Percentiles rank a stretch among this genome's conserved stretches.
Conservation (phyloP, 768 basidiomycete species). For the Grammothele lineata region DNA sequence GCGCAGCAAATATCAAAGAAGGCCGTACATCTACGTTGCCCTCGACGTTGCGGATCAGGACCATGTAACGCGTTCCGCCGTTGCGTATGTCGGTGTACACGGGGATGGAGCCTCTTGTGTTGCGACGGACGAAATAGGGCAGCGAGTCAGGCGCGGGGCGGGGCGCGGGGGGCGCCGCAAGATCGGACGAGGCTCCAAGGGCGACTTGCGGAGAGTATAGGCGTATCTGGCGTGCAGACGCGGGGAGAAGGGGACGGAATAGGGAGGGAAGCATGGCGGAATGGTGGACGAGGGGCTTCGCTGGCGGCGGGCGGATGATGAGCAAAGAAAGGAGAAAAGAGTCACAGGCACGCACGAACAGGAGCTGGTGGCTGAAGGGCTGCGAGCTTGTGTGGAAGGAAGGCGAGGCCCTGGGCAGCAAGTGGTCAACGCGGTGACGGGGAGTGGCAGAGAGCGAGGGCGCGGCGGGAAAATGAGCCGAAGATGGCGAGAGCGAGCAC, state of each 20-base stretch:
- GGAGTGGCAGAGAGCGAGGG: background rate
- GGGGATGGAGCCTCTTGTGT: constrained; percentile 61
- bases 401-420: too few relatives aligned
- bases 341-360: background rate
- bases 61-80: constrained; percentile 51
- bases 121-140: constrained; percentile 62
- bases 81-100: constrained; percentile 76
- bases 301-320: background rate
- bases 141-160: constrained; percentile 8
- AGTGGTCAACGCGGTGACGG: background rate
- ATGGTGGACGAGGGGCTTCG: background rate
- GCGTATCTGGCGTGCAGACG: constrained; percentile 6
- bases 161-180: too few relatives aligned
- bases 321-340: background rate
- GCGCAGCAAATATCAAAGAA: background rate
- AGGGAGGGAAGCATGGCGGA: constrained; percentile 3
- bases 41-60: constrained; percentile 65
- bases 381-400: too few relatives aligned
- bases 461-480: background rate
- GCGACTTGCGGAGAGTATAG: constrained; percentile 13
- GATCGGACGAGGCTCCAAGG: constrained; percentile 1
- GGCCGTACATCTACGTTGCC: constrained; percentile 55
- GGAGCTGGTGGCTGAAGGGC: too few relatives aligned
- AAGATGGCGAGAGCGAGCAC: background rate
- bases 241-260: constrained; percentile 2